These are phyloP conservation scores for Helotiales sp. DNA, from an alignment of 2,329 filamentous ascomycete species.

Conservation along the genomic window DNA sequence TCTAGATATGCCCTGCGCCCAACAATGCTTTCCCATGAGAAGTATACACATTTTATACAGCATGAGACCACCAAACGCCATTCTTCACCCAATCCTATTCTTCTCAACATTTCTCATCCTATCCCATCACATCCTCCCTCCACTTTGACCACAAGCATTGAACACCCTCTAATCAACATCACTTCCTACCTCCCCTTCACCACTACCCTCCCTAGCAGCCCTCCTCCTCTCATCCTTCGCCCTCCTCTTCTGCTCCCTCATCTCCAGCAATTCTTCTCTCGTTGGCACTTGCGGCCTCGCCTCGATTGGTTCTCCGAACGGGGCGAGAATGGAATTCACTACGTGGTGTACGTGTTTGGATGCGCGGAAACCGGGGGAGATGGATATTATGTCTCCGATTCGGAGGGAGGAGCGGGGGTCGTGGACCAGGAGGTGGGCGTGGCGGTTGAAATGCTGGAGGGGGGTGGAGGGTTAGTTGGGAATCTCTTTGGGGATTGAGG, in stretches of 20 bases:
- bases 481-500: too few species aligned
- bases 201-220: conserved; percentile 25
- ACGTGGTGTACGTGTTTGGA: conserved; percentile 71
- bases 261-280: conserved; percentile 58
- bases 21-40: conserved; percentile 2
- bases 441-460: conserved; percentile 61
- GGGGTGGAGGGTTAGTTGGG: background rate
- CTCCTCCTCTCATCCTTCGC: conserved; percentile 55
- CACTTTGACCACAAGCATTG: background rate
- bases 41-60: background rate
- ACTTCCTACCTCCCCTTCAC: conserved; percentile 15
- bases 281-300: conserved; percentile 66
- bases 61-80: background rate
- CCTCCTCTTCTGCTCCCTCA: conserved; percentile 53
- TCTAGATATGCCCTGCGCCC: background rate
- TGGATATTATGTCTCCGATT: conserved; percentile 73
- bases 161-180: background rate
- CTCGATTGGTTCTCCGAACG: conserved; percentile 63
- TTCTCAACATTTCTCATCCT: conserved; percentile 2
- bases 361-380: conserved; percentile 64
- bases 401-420: conserved; percentile 74
- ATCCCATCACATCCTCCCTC: background rate
- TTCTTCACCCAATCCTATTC: conserved; percentile 7
- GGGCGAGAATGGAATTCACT: conserved; percentile 73
- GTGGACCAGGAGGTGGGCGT: conserved; percentile 69